Percentiles rank a stretch among this genome's conserved stretches.
These are phyloP conservation scores for Dactylis glomerata DNA, from an alignment of 176 grass and related monocot species.

Conservation along the genomic window DNA sequence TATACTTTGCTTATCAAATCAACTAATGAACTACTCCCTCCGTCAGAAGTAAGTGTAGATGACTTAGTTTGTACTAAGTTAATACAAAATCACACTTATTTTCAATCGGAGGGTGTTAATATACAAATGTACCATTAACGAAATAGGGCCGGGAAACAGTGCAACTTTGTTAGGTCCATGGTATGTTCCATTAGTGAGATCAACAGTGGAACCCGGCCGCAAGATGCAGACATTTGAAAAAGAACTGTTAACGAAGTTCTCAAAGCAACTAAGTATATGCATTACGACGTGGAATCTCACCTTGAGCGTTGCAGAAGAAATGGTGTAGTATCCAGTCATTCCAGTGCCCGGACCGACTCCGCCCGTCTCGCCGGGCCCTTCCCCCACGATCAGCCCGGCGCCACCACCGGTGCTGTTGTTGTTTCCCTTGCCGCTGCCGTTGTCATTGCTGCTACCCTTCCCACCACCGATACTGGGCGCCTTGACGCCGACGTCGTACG, in stretches of 20 bases:
- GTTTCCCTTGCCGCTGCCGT: not conserved
- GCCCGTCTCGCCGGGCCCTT: constrained; percentile 32
- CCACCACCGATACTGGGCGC: constrained; percentile 13
- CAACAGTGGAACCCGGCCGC: not conserved
- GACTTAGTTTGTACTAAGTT: too few species aligned
- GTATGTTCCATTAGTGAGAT: too few species aligned
- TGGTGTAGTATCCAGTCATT: constrained; percentile 41
- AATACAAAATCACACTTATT: too few species aligned
- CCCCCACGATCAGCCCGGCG: constrained; percentile 36
- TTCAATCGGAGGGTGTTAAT: too few species aligned
- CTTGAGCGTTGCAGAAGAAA: constrained; percentile 46
- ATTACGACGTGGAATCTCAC: not conserved
- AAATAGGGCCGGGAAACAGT: not conserved
- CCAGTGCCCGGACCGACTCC: constrained; percentile 32
- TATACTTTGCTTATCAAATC: too few species aligned
- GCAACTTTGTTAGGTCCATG: not conserved
- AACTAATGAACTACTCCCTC: too few species aligned
- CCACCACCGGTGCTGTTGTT: not conserved
- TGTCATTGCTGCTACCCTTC: constrained; percentile 5
- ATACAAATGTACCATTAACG: too few species aligned
- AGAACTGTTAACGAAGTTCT: not conserved
- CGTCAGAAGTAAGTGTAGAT: too few species aligned
- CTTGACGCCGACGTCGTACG: constrained; percentile 61
- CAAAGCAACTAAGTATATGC: not conserved
- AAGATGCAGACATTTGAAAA: not conserved